Percentiles rank a stretch among this genome's conserved stretches.
phyloP scores from a whole-genome alignment of 805 yeast genomes.

The Zygosaccharomyces rouxii region DNA sequence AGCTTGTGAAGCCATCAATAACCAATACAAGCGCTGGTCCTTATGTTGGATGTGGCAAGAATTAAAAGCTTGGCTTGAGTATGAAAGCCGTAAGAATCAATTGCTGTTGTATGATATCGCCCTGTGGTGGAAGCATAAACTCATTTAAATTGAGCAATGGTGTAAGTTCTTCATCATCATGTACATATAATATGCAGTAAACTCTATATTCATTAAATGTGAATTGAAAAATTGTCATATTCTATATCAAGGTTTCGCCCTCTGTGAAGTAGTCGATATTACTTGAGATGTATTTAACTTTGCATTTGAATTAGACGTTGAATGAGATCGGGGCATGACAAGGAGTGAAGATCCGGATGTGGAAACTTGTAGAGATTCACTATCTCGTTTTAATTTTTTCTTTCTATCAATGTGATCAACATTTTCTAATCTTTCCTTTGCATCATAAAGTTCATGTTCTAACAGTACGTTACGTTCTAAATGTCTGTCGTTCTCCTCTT shows the following conservation, averaged over 20 bases:
- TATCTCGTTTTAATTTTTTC: constrained; percentile 3
- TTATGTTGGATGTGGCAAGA: constrained; percentile 25
- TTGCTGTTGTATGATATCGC: constrained; percentile 28
- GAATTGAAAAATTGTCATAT: neutral
- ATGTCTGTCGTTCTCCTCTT: constrained; percentile 16
- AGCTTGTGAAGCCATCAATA: constrained; percentile 40
- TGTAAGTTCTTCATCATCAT: constrained; percentile 7
- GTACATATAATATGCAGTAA: constrained; percentile 9
- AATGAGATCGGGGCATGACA: constrained; percentile 6
- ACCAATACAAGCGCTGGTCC: constrained; percentile 23
- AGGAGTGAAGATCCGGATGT: constrained; percentile 11
- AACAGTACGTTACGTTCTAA: constrained; percentile 21
- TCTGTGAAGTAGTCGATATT: constrained; percentile 8
- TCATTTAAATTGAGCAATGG: neutral
- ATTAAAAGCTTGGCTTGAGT: constrained; percentile 25
- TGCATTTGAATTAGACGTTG: constrained; percentile 6
- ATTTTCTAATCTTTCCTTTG: constrained; percentile 4
- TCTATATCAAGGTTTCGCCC: neutral
- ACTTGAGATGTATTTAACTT: constrained; percentile 7
- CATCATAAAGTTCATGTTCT: constrained; percentile 20
- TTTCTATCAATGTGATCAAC: constrained; percentile 1
- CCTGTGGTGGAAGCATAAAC: constrained; percentile 27
- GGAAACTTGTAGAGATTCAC: constrained; percentile 10
- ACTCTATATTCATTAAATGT: neutral
- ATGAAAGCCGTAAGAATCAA: constrained; percentile 28